Conservation (phyloP, 177 flowering plant species). For the Vitis hybrid region DNA sequence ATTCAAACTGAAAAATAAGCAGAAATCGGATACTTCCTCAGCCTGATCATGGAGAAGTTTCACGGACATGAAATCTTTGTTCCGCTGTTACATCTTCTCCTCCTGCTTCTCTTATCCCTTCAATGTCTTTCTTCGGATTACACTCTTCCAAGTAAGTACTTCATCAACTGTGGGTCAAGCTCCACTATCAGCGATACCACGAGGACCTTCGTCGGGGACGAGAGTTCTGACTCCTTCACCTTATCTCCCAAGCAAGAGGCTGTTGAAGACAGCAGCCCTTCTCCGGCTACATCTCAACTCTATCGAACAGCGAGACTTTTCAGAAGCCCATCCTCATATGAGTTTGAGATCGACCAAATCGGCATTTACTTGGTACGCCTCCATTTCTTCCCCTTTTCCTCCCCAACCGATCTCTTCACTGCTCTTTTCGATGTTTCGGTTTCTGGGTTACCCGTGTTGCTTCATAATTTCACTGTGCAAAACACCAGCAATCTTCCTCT, state of each 20-base stretch:
- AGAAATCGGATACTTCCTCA: no score
- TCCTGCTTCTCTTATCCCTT: no score
- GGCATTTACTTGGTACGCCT: slow-evolving; percentile 28
- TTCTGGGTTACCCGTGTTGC: slow-evolving; percentile 5
- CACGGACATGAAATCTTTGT: no score
- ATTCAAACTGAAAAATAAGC: no score
- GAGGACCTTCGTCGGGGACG: slow-evolving; percentile 17
- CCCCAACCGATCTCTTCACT: slow-evolving; percentile 2
- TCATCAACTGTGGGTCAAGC: slow-evolving; percentile 29
- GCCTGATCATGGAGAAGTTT: no score
- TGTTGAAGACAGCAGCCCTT: not conserved
- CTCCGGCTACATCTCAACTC: not conserved
- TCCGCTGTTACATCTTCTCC: no score
- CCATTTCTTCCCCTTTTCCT: slow-evolving; percentile 27
- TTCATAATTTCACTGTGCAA: slow-evolving; percentile 16
- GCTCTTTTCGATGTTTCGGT: slow-evolving; percentile 26
- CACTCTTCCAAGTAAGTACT: not conserved
- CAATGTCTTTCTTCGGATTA: no score
- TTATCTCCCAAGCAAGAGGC: not conserved
- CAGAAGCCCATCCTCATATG: slow-evolving; percentile 11
- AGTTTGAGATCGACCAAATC: slow-evolving; percentile 7
- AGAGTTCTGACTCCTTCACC: not conserved
- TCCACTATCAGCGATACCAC: not conserved
- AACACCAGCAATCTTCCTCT: slow-evolving; percentile 6
- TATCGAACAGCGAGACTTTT: slow-evolving; percentile 34